Base-by-base conservation (phyloP, 2,329 filamentous ascomycete species). In the Neofusicoccum sp. region DNA sequence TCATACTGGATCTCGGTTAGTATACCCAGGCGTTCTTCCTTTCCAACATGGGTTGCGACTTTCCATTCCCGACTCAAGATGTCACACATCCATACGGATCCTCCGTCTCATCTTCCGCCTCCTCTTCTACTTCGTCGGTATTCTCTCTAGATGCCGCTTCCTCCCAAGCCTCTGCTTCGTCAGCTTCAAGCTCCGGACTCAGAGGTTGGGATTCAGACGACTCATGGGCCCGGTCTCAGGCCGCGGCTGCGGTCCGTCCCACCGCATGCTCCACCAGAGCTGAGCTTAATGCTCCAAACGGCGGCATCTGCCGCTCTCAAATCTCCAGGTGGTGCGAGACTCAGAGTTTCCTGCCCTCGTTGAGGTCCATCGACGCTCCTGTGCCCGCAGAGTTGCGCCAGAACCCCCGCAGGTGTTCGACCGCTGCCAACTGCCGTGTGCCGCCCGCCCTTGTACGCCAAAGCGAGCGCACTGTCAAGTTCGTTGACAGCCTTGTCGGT, bases 401-500 rank as follows among this genome's bases (percentile, higher is more conserved):
- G 70, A 78, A 86, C 71, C 84, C 83, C 67, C 80, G 84, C 69
- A 80, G 84, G 73, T 79, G 78, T 64, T 83, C 84, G 63, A 76
- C 82, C 33, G 80, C 81, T 61, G 76, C 81, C 62, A 81, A 83
- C 68, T 76, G 84, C 66, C 84, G 84, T 68, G 82, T 84, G 69
- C 89, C 90, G 68, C 91, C 93, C 53, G 79, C 88, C 62, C 84
- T 97, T 65, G 83, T 93, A 65, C 89, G 93, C 70, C 93, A 97
- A 80, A 86, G 87, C 71, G 92, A 97, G 78, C 90, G 93, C 73
- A 96, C 96, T 82, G 85, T 91, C 73, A 93, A 89, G 77, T 97
- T 98, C 73, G 93, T 98, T 78, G 93, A 97, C 77, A 95, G 88
- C 76, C 90, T 97, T 76, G 93, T 97, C 81, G 93, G 93, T 97